Percentiles rank a stretch among this genome's conserved stretches.
Evolutionary conservation across 2,329 filamentous ascomycete species (phyloP).

Genomic region (Diaporthe sp.): DNA sequence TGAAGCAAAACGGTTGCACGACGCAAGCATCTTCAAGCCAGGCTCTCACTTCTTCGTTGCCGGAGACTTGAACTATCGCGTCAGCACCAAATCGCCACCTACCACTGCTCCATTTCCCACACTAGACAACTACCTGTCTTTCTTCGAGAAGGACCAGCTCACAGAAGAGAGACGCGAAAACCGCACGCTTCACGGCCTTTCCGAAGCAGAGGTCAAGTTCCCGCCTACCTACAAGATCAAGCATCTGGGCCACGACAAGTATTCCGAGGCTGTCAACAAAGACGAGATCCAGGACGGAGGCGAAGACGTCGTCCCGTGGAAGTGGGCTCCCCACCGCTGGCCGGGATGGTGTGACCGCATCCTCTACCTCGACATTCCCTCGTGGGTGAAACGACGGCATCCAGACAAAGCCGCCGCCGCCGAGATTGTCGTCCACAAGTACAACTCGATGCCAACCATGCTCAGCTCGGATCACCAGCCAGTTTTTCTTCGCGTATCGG

Average conservation of each 20-base stretch:
- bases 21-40: conserved; percentile 80
- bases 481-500: conserved; percentile 78
- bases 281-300: conserved; percentile 43
- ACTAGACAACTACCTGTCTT: conserved; percentile 74
- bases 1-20: conserved; percentile 56
- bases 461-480: conserved; percentile 90
- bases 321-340: conserved; percentile 86
- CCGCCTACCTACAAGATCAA: conserved; percentile 96
- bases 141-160: conserved; percentile 85
- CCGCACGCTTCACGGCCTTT: conserved; percentile 82
- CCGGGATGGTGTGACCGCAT: conserved; percentile 96
- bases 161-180: conserved; percentile 77
- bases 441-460: conserved; percentile 83
- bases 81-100: conserved; percentile 75
- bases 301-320: conserved; percentile 65
- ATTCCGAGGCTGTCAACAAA: conserved; percentile 48
- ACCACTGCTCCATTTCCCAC: conserved; percentile 74
- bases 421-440: conserved; percentile 69
- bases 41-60: conserved; percentile 85
- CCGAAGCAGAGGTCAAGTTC: conserved; percentile 81
- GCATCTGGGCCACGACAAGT: conserved; percentile 52
- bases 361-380: conserved; percentile 77
- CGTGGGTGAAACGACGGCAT: conserved; percentile 58
- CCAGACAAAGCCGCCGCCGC: conserved; percentile 34
- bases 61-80: conserved; percentile 96